Percentiles rank a stretch among this genome's conserved stretches.
Evolutionary conservation across 345 rosid species (phyloP).

Genomic region (Melastoma malabathricum): DNA sequence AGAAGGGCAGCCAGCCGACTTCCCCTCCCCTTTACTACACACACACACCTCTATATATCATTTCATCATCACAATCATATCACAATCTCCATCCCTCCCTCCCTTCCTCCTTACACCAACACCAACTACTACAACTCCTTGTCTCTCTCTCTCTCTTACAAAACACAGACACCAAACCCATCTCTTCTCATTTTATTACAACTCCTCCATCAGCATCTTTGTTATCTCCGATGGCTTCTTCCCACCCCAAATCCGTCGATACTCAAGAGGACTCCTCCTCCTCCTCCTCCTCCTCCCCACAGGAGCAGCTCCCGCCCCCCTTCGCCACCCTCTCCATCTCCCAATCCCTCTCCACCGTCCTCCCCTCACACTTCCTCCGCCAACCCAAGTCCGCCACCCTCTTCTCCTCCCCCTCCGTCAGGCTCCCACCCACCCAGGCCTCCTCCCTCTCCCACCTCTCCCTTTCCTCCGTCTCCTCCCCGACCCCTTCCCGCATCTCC

Average conservation of each 20-base stretch:
- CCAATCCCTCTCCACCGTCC: slow-evolving; percentile 27
- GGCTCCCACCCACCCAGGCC: slow-evolving; percentile 61
- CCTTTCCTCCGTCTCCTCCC: slow-evolving; percentile 41
- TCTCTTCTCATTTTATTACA: not conserved
- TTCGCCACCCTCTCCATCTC: slow-evolving; percentile 59
- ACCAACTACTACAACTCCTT: not conserved
- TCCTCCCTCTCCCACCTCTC: slow-evolving; percentile 31
- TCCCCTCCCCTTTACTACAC: not conserved
- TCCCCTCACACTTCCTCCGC: slow-evolving; percentile 37
- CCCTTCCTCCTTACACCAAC: too few species aligned
- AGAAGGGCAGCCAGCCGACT: not conserved
- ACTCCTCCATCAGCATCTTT: too few species aligned
- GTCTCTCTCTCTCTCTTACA: not conserved
- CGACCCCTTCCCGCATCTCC: slow-evolving; percentile 33
- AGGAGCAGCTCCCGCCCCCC: slow-evolving; percentile 6
- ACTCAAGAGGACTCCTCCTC: slow-evolving; percentile 25
- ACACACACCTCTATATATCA: too few species aligned
- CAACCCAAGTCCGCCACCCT: slow-evolving; percentile 33
- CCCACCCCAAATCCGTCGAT: slow-evolving; percentile 17
- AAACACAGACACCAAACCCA: not conserved
- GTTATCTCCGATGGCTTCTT: slow-evolving; percentile 16
- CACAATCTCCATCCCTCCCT: too few species aligned
- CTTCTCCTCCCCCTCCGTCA: slow-evolving; percentile 30
- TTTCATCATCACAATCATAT: too few species aligned
- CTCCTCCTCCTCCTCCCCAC: slow-evolving; percentile 9